A percentile compares a stretch with the other conserved stretches of the same genome.
Conservation (phyloP, 257 asterid species). For the Capsicum rhomboideum region DNA sequence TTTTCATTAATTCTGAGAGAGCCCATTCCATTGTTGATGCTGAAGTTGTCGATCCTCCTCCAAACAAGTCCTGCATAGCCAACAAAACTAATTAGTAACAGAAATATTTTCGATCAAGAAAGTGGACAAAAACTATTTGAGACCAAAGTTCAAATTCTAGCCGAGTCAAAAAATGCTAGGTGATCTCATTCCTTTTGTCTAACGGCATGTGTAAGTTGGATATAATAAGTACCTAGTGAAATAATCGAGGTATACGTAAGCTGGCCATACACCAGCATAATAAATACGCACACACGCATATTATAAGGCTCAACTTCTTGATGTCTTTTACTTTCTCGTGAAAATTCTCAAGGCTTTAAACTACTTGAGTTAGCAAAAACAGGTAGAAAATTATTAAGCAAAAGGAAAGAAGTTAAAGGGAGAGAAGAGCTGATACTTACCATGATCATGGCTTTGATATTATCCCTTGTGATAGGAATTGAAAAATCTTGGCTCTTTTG, state of each 20-base stretch:
- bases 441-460: slow-evolving; percentile 12
- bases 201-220: not conserved
- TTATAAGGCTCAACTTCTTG: not conserved
- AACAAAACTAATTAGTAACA: not conserved
- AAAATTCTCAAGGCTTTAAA: not conserved
- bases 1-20: slow-evolving; percentile 16
- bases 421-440: slow-evolving; percentile 2
- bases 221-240: too few species aligned
- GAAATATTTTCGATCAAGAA: not conserved
- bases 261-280: not conserved
- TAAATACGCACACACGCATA: not conserved
- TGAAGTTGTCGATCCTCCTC: slow-evolving; percentile 15
- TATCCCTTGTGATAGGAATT: slow-evolving; percentile 13
- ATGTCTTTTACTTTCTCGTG: not conserved
- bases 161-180: not conserved
- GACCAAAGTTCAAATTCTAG: not conserved
- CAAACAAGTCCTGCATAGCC: slow-evolving; percentile 15
- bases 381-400: not conserved
- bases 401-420: too few species aligned
- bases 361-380: not conserved
- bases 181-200: not conserved
- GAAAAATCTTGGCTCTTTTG: slow-evolving; percentile 2
- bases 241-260: not conserved
- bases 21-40: slow-evolving; percentile 16
- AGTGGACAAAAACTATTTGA: not conserved